Evolutionary conservation across 106 monocot species (phyloP).

Genomic region (Apostasia ramifera): DNA sequence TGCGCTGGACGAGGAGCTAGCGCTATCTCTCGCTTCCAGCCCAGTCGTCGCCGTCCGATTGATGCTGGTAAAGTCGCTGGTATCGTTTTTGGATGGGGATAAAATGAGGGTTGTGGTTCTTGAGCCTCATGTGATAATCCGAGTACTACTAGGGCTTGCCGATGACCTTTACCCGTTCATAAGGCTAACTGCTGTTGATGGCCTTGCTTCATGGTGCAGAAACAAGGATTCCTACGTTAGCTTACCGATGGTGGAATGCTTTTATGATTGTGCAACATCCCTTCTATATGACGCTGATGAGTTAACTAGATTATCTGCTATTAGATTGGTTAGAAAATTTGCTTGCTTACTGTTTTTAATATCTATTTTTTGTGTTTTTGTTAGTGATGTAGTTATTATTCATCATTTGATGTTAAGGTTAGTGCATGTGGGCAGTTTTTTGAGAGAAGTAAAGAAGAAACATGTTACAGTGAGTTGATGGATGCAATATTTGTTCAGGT

Average conservation of each 20-base stretch:
- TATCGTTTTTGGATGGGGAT: conserved; percentile 1
- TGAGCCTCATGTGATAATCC: conserved; percentile 17
- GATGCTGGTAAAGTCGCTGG: conserved; percentile 32
- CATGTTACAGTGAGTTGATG: conserved; percentile 13
- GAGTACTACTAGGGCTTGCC: conserved; percentile 39
- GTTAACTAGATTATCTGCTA: conserved; percentile 36
- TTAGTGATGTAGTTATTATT: neutral
- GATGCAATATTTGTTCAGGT: conserved; percentile 64
- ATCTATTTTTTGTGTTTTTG: neutral
- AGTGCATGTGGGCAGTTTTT: conserved; percentile 49
- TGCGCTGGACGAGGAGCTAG: conserved; percentile 18
- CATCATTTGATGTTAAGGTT: conserved; percentile 26
- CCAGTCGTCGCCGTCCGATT: conserved; percentile 26
- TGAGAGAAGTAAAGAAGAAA: conserved; percentile 7
- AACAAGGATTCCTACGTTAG: conserved; percentile 7
- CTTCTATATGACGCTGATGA: conserved; percentile 55
- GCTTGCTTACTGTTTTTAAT: neutral
- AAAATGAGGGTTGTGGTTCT: conserved; percentile 2
- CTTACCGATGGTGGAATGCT: conserved; percentile 12
- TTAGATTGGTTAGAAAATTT: conserved; percentile 52
- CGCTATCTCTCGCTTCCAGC: conserved; percentile 40
- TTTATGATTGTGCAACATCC: conserved; percentile 32
- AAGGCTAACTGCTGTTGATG: conserved; percentile 35
- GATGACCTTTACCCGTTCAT: conserved; percentile 52
- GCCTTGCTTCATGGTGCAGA: conserved; percentile 35